Evolutionary conservation across 2,329 filamentous ascomycete genomes (phyloP), one percentile per base, ranked within the genome.

Genomic region (Hawksworthiomyces lignivorus): DNA sequence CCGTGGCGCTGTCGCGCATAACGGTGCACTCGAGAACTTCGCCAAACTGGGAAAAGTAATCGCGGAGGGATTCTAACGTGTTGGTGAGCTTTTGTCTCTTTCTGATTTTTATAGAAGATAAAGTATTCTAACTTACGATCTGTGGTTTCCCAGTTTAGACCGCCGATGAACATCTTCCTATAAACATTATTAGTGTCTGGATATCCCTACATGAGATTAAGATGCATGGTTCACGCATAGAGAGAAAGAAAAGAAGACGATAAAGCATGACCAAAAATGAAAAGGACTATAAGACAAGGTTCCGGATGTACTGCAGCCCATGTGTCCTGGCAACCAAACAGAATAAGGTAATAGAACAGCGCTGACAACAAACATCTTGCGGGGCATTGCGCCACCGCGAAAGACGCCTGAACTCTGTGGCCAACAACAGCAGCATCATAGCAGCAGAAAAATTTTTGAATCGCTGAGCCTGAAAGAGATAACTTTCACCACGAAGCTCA

Each of bases 131-230:
- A 44, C 48, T 41, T 40, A 51, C 49, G 49, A 28, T 51, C 49
- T 43, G 92, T 97, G 14, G 92, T 98, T 65, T 98, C 92, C 92
- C 92, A 98, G 61, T 98, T 98, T 42, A 98, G 69, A 30, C 92
- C 92, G 56, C 92, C 92, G 64, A 98, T 98, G 56, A 98, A 98
- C 92, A 98, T 98, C 71, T 98, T 98, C 57, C 92, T 98, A 45
- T 19, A 14, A 20, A 24, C 36, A 28, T 47, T 36, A 44, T 33
- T 17, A 19, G 30, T 14, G n/a, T n/a, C n/a, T n/a, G n/a, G n/a
- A n/a, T n/a, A n/a, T n/a, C n/a, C n/a, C n/a, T 17, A 40, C 29
- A 15, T 31, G 28, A n/a, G 21, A 15, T 11, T 17, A 12, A n/a
- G 22, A 21, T 4, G 24, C 24, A n/a, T n/a, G n/a, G n/a, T n/a